Percentiles rank a stretch among this genome's conserved stretches.
Conservation (phyloP, 768 basidiomycete genomes). For the Hericium rajendrae region DNA sequence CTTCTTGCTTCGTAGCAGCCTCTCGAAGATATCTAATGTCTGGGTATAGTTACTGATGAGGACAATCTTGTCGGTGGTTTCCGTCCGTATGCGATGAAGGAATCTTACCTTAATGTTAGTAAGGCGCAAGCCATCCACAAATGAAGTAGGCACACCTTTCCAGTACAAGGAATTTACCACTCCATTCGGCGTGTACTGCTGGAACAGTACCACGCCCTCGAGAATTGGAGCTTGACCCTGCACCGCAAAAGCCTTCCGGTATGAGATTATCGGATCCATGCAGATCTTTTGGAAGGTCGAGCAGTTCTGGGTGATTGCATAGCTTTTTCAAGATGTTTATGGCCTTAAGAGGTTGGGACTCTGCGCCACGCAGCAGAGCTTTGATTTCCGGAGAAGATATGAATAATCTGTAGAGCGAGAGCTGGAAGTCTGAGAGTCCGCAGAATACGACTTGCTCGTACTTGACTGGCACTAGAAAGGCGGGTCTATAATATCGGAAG, state of each 20-base stretch:
- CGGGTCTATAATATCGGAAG: too few relatives aligned
- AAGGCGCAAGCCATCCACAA: neutral
- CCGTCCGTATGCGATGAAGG: conserved; percentile 68
- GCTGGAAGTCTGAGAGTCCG: conserved; percentile 71
- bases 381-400: conserved; percentile 91
- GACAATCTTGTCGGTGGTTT: conserved; percentile 91
- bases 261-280: conserved; percentile 73
- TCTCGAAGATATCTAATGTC: conserved; percentile 89
- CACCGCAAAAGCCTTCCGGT: conserved; percentile 71
- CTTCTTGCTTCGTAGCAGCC: conserved; percentile 79
- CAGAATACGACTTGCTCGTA: conserved; percentile 98
- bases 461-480: conserved; percentile 81
- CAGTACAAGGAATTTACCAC: conserved; percentile 89
- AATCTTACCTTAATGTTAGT: conserved; percentile 45
- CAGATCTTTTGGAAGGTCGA: conserved; percentile 78
- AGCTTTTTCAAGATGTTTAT: conserved; percentile 93
- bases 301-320: conserved; percentile 89
- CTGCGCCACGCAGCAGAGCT: conserved; percentile 72
- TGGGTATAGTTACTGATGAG: conserved; percentile 96
- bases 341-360: conserved; percentile 93
- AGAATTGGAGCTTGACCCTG: conserved; percentile 26
- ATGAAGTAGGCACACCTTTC: conserved; percentile 52
- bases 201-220: conserved; percentile 35
- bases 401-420: conserved; percentile 79
- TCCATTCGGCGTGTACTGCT: conserved; percentile 67